Base-by-base conservation (phyloP, 306 rosid species). In the Vigna angularis region DNA sequence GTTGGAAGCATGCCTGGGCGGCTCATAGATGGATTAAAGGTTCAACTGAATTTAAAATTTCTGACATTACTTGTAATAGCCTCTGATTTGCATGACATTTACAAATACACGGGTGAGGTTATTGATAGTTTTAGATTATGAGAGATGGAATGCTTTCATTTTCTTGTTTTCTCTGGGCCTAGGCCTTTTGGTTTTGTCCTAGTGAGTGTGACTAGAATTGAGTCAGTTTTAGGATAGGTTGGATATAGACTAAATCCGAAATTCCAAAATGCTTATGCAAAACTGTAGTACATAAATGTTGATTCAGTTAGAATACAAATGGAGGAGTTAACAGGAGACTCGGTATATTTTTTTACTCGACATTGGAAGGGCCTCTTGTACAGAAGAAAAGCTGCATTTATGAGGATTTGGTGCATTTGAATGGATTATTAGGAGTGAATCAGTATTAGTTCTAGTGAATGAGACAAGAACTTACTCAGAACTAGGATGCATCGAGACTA, bases 1-100 rank as follows among this genome's bases (percentile, higher is more conserved):
- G 93, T 96, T 83, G 99, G 99, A 87, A 96, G 99, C 91, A 96
- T 96, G 99, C 98, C 99, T 42, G 99, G 99, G 65, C 87, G 99
- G 79, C 98, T 96, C 68, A 91, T 96, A 83, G 99, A 96, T 36
- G 98, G 99, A 67, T 76, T 96, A 79, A 96, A 96, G 99, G 99
- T 86, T 90, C 70, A 69, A 38, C 3, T 77, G 53, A 75, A 63
- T 24, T 73, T 36, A 56, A 66, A 32, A 13, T 50, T 66, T 82
- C 44, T 15, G 80, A 42, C 17, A 24, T 72, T 61, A 13, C 65
- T 17, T n/a, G 22, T 67, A 59, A 9, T 79, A 51, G 66, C 73
- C 61, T 61, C 50, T 78, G 42, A 57, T 79, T 18, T 85, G 78
- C 10, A 20, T 75, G 53, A 22, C 66, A 45, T 62, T 80, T 38